These are phyloP conservation scores for Malassezia psittaci DNA, from an alignment of 1,284 basidiomycete species.

Conservation along the genomic window DNA sequence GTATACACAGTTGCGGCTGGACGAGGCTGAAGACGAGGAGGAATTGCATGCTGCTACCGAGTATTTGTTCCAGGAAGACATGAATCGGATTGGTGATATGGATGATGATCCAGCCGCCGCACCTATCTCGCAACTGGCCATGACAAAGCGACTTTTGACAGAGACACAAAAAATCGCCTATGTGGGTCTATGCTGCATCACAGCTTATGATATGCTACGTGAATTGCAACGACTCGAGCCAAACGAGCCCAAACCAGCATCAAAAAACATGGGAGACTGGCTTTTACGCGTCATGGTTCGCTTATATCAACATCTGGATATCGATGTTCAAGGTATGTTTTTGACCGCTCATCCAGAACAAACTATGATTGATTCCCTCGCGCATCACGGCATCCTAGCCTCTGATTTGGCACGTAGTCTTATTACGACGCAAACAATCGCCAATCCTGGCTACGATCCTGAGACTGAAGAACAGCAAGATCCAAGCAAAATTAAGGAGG, in stretches of 20 bases:
- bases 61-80: constrained; percentile 41
- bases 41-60: constrained; percentile 41
- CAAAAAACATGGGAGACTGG: constrained; percentile 37
- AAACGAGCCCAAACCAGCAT: constrained; percentile 15
- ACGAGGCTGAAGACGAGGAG: constrained; percentile 44
- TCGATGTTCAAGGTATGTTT: constrained; percentile 30
- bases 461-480: neutral
- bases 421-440: constrained; percentile 40
- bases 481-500: no score
- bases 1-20: constrained; percentile 44
- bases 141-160: constrained; percentile 42
- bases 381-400: constrained; percentile 39
- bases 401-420: constrained; percentile 43
- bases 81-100: constrained; percentile 22
- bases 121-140: constrained; percentile 44
- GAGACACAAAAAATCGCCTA: constrained; percentile 47
- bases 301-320: constrained; percentile 46
- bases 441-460: constrained; percentile 45
- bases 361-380: constrained; percentile 45
- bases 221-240: constrained; percentile 13
- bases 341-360: constrained; percentile 22
- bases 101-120: constrained; percentile 29
- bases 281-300: constrained; percentile 41
- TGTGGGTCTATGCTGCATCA: constrained; percentile 42
- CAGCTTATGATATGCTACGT: constrained; percentile 35